Conservation (phyloP, 2,329 filamentous ascomycete species). For the Fusarium cicatricum region DNA sequence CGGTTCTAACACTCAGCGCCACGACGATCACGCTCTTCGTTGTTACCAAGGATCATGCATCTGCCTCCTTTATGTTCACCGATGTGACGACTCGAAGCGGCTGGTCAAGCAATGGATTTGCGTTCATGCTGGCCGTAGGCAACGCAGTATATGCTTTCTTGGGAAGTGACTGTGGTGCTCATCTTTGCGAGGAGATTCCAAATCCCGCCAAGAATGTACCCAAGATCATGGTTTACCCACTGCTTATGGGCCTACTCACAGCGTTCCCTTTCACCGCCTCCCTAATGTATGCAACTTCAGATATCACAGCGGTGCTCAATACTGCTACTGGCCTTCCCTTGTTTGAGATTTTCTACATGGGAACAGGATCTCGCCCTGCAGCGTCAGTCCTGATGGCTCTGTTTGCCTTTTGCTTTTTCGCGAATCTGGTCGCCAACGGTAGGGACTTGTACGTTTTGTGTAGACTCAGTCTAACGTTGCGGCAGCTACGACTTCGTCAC, state of each 20-base stretch:
- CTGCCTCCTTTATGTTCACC: slow-evolving; percentile 19
- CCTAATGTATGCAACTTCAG: slow-evolving; percentile 25
- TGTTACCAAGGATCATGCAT: slow-evolving; percentile 12
- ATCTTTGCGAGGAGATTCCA: slow-evolving; percentile 37
- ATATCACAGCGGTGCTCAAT: slow-evolving; percentile 25
- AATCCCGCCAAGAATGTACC: slow-evolving; percentile 38
- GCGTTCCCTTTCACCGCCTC: slow-evolving; percentile 32
- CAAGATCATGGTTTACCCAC: slow-evolving; percentile 31
- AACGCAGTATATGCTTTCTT: slow-evolving; percentile 34
- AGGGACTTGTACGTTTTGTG: fast-evolving
- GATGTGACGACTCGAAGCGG: slow-evolving; percentile 20
- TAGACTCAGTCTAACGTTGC: fast-evolving
- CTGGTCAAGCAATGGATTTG: slow-evolving; percentile 27
- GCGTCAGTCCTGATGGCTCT: slow-evolving; percentile 29
- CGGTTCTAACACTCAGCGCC: slow-evolving; percentile 8
- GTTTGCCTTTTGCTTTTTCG: slow-evolving; percentile 37
- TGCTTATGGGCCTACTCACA: slow-evolving; percentile 33
- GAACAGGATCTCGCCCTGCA: slow-evolving; percentile 17
- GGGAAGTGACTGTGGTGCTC: slow-evolving; percentile 35
- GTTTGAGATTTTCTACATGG: slow-evolving; percentile 35
- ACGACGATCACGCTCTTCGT: slow-evolving; percentile 22
- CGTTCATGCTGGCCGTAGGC: slow-evolving; percentile 21
- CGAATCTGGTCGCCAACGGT: slow-evolving; percentile 31
- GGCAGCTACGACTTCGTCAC: slow-evolving; percentile 30
- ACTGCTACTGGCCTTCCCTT: slow-evolving; percentile 26